Evolutionary conservation across 768 basidiomycete species (phyloP).

Genomic region (Russula vinacea): DNA sequence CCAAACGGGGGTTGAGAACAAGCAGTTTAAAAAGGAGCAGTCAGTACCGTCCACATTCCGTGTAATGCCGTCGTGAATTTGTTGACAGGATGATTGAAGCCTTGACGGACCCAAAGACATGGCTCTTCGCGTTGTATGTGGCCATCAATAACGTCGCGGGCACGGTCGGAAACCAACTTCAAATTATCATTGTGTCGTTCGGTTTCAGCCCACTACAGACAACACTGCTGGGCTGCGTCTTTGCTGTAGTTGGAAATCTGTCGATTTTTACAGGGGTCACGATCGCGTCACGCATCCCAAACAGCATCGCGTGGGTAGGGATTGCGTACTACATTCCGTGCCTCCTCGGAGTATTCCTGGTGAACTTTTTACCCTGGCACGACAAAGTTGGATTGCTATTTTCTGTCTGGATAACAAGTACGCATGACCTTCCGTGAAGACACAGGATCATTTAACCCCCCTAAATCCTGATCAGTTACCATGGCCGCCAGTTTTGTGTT

Average conservation of each 20-base stretch:
- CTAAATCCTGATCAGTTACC: slow-evolving; percentile 38
- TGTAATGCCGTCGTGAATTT: background rate
- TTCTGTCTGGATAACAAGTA: slow-evolving; percentile 53
- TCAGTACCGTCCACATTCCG: slow-evolving; percentile 39
- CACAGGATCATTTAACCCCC: background rate
- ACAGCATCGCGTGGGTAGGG: slow-evolving; percentile 60
- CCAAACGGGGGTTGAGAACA: slow-evolving; percentile 81
- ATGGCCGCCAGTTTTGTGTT: slow-evolving; percentile 59
- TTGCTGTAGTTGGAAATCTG: slow-evolving; percentile 60
- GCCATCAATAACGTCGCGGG: slow-evolving; percentile 61
- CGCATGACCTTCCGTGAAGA: slow-evolving; percentile 15
- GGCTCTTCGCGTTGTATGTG: slow-evolving; percentile 70
- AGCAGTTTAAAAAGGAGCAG: slow-evolving; percentile 78
- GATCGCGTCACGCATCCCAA: slow-evolving; percentile 51
- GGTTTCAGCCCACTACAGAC: slow-evolving; percentile 64
- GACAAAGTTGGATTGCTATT: slow-evolving; percentile 65
- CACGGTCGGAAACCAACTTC: slow-evolving; percentile 61
- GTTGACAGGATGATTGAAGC: slow-evolving; percentile 62
- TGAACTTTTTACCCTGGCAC: slow-evolving; percentile 62
- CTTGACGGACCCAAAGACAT: slow-evolving; percentile 65
- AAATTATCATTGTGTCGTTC: slow-evolving; percentile 62
- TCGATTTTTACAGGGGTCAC: slow-evolving; percentile 66
- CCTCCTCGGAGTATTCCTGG: slow-evolving; percentile 56
- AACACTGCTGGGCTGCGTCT: slow-evolving; percentile 65
- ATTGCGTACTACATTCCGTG: slow-evolving; percentile 63